Evolutionary conservation across 2,329 filamentous ascomycete species (phyloP), one percentile per base, ranked within the genome.

Genomic region (Eurotiales sp.): DNA sequence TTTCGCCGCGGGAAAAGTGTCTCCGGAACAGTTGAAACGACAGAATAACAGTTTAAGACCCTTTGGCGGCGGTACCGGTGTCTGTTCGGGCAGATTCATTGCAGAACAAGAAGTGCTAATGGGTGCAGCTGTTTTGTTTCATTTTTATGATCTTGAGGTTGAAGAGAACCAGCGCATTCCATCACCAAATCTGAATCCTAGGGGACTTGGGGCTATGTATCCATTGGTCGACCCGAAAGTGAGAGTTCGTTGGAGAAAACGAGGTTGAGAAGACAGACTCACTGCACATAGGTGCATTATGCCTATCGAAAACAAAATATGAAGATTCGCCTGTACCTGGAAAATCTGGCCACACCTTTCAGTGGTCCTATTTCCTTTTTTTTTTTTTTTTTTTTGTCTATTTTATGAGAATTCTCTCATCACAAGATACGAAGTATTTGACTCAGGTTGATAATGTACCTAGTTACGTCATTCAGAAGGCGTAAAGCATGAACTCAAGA

Each of bases 21-120:
- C 42, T 5, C 32, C 34, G 1, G 41, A 46, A 15, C 42, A 51
- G 12, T 29, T 46, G 19, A 50, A 51, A 27, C n/a, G 17, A 23
- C 47, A 50, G 37, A 46, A 46, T 12, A 45, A 43, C 19, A 36
- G 39, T 29, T 22, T 54, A 5, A 30, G 52, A 22, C 47, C 52
- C 4, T 54, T 54, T 45, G 52, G 47, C 8, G 52, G 52, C 5
- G 52, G 47, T 14, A 46, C 34, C 10, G 52, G 52, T 43, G 39
- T 54, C 27, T 54, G 52, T 21, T 54, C 52, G 8, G 52, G 52
- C 3, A 43, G 47, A 40, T 54, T 51, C n/a, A 44, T 54, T n/a
- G 52, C 52, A 3, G 51, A 53, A 15, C 40, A 54, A 22, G 46
- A 54, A 40, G 42, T 50, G 14, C 41, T 54, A 17, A 39, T 54